Evolutionary conservation across 495 filamentous ascomycete genomes (phyloP), one percentile per base, ranked within the genome.

Genomic region (Parachaetomium inaequale): DNA sequence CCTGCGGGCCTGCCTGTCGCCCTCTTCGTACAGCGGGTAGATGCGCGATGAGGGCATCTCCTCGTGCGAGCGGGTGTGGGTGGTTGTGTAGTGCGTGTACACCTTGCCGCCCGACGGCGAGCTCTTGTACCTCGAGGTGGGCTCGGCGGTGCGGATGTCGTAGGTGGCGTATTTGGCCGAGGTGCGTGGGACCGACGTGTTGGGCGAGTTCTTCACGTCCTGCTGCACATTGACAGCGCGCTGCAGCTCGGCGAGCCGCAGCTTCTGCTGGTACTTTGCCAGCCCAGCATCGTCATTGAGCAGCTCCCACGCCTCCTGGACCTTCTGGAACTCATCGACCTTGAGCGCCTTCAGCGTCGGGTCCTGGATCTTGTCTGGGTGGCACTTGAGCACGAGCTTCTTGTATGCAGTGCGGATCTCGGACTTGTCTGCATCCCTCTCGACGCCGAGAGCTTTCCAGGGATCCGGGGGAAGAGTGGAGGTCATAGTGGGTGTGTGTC

Each of bases 251-350:
- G 76, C 72, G 43, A 93, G 74, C 68, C 79, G 83, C 42, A 88
- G 80, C 70, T 88, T 83, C 32, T 90, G 85, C 73, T 98, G 92
- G 75, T 96, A 95, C 61, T 84, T 85, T 55, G 78, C 66, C 64
- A 91, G 81, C 62, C 84, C 84, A 3, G 76, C 78, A 29, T 92
- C 88, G 71, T 97, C 89, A 69, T 86, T 91, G 47, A 98, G 84
- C 15, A 95, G 78, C 75, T 98, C 94, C 73, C 95, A 98, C 50
- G 94, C 91, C 64, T 92, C 84, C 73, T 97, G 93, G 34, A 98
- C 91, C 73, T 87, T 87, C 74, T 97, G 91, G 72, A 97, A 98
- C 76, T 96, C 85, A 59, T 90, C 86, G 59, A 86, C 82, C 70
- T 92, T 94, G 64, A 83, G 76, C 23, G 74, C 75, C 69, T 79